Conservation (phyloP, 768 basidiomycete species). For the Leccinum ochraceum region DNA sequence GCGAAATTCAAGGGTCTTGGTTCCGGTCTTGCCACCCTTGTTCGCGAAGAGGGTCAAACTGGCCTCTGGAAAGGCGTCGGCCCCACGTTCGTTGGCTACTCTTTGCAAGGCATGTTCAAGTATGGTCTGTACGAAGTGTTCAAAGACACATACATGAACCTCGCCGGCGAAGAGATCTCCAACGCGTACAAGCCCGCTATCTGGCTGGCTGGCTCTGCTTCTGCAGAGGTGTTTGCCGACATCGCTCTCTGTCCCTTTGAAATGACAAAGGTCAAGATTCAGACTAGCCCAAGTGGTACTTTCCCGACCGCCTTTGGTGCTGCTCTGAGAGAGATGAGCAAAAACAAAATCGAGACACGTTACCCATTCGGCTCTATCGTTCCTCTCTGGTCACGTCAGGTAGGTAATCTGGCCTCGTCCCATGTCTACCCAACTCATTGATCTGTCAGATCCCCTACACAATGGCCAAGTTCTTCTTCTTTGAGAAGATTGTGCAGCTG, state of each 20-base stretch:
- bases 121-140: conserved; percentile 97
- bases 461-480: conserved; percentile 99
- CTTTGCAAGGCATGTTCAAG: conserved; percentile 96
- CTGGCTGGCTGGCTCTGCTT: conserved; percentile 93
- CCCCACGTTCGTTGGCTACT: conserved; percentile 91
- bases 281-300: conserved; percentile 71
- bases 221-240: conserved; percentile 94
- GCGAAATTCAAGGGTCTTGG: conserved; percentile 69
- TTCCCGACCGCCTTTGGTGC: conserved; percentile 76
- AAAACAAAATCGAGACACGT: conserved; percentile 66
- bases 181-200: conserved; percentile 84
- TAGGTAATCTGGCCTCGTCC: conserved; percentile 28
- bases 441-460: conserved; percentile 84
- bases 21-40: conserved; percentile 59
- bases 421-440: neutral
- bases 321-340: conserved; percentile 70
- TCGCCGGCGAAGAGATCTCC: conserved; percentile 79
- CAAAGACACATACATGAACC: conserved; percentile 91
- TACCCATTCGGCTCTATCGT: conserved; percentile 84
- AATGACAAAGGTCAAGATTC: conserved; percentile 91
- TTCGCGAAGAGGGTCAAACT: conserved; percentile 76
- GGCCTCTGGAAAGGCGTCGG: conserved; percentile 95
- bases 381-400: conserved; percentile 87
- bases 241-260: conserved; percentile 94
- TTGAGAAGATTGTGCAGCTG: conserved; percentile 81